Evolutionary conservation across 164 flowering plant species (phyloP), one percentile per base, ranked within the genome.

Genomic region (Taxillus chinensis): DNA sequence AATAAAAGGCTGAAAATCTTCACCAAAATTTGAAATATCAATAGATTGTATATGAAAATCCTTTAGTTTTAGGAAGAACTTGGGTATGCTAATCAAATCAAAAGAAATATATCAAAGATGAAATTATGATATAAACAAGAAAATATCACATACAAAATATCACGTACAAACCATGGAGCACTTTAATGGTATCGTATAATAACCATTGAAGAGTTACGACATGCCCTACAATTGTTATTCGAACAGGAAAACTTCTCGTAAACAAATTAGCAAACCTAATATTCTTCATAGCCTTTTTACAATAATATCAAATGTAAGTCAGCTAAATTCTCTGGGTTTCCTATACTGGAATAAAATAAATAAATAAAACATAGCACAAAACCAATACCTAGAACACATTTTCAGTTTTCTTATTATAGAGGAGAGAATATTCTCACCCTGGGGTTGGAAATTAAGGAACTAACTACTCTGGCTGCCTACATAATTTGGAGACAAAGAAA

Each of bases 231-330:
- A 86, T 68, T 55, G 74, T 55, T 10, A 86, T 73, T 41, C 96
- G 76, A 65, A 90, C 73, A 64, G 96, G 93, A 62, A 92, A 92
- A 70, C 98, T 92, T 80, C 98, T 82, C 3, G 92, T 90, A 66
- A 90, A 90, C 55, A 92, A 65, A 71, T 82, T 83, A 8, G 60
- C 51, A 59, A 85, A 27, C 59, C 96, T 96, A 67, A 90, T 86
- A 43, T 73, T 82, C 82, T 73, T 86, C 64, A 82, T 77, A 64
- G 90, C 96, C 98, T 91, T 42, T 38, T 41, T 46, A n/a, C n/a
- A n/a, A 59, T 5, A 56, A 17, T 54, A 54, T 54, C 15, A 4
- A 27, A 54, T 6, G 2, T 17, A 7, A 17, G 27, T n/a, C n/a
- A n/a, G n/a, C 9, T 17, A 27, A 27, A 3, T 54, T 54, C 57